These are phyloP conservation scores for Dictyostelium purpureum DNA, from an alignment of 78 protist species.

Conservation along the genomic window DNA sequence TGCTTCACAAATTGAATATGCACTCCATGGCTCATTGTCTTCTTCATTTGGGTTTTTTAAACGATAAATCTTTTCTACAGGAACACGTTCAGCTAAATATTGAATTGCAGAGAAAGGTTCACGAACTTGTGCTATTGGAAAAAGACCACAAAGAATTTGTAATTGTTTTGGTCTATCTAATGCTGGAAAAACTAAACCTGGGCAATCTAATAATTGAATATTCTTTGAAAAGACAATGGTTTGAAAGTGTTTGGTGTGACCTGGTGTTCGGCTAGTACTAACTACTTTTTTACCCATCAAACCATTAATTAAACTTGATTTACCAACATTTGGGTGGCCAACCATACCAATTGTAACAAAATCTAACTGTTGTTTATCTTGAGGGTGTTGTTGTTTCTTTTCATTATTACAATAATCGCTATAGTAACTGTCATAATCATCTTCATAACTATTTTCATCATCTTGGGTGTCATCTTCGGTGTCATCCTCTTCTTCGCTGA, in stretches of 20 bases:
- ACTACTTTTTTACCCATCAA: slow-evolving; percentile 88
- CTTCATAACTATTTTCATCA: background rate
- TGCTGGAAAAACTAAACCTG: slow-evolving; percentile 93
- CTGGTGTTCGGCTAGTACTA: slow-evolving; percentile 87
- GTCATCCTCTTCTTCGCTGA: slow-evolving; percentile 8
- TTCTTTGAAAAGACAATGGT: slow-evolving; percentile 75
- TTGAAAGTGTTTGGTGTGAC: slow-evolving; percentile 96
- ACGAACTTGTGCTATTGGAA: slow-evolving; percentile 90
- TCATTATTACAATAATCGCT: background rate
- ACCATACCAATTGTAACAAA: slow-evolving; percentile 79
- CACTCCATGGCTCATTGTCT: slow-evolving; percentile 28
- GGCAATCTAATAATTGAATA: slow-evolving; percentile 90
- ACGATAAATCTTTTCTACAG: slow-evolving; percentile 75
- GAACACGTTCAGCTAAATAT: slow-evolving; percentile 82
- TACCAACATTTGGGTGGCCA: slow-evolving; percentile 95
- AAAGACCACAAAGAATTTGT: slow-evolving; percentile 90
- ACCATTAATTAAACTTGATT: slow-evolving; percentile 87
- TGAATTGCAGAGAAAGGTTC: slow-evolving; percentile 89
- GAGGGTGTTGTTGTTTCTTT: background rate
- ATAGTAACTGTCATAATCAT: background rate
- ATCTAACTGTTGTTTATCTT: background rate
- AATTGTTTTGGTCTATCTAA: slow-evolving; percentile 81
- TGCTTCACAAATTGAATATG: slow-evolving; percentile 62
- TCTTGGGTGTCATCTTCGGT: too few relatives aligned
- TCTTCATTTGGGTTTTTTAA: slow-evolving; percentile 53